Evolutionary conservation across 208 protist genomes (phyloP).

Genomic region (Lotmaria passim): DNA sequence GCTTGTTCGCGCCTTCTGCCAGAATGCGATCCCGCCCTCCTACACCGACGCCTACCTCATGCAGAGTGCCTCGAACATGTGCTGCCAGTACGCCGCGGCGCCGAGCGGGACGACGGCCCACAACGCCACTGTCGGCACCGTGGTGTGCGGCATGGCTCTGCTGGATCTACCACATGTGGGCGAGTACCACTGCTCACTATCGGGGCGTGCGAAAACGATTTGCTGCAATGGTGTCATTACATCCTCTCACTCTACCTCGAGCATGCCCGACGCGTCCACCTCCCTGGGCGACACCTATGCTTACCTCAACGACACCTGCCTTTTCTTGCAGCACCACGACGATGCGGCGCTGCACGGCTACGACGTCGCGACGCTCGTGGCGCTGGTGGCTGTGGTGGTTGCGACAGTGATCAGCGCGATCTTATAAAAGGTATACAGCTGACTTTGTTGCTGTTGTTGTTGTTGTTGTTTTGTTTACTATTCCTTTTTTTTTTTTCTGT

Average conservation of each 20-base stretch:
- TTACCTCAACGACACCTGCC: slow-evolving; percentile 23
- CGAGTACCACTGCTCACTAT: slow-evolving; percentile 23
- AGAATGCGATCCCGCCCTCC: slow-evolving; percentile 11
- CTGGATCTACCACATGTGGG: slow-evolving; percentile 23
- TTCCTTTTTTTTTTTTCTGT: background rate
- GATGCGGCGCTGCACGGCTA: background rate
- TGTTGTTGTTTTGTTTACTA: background rate
- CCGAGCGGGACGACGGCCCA: background rate
- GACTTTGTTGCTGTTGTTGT: background rate
- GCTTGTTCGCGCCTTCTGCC: slow-evolving; percentile 27
- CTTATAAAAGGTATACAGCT: background rate
- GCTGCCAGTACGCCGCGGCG: slow-evolving; percentile 24
- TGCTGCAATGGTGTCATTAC: slow-evolving; percentile 34
- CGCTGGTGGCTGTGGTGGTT: background rate
- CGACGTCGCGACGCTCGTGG: background rate
- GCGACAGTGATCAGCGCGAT: background rate
- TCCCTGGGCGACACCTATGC: slow-evolving; percentile 6
- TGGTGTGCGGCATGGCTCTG: slow-evolving; percentile 10
- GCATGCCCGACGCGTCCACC: background rate
- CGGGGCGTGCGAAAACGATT: background rate
- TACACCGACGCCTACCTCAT: slow-evolving; percentile 29
- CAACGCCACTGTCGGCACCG: background rate
- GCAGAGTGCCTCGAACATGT: slow-evolving; percentile 7
- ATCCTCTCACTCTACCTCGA: background rate
- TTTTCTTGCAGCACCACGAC: background rate